These are phyloP conservation scores for Boletus fagicola DNA, from an alignment of 768 basidiomycete species.

Conservation along the genomic window DNA sequence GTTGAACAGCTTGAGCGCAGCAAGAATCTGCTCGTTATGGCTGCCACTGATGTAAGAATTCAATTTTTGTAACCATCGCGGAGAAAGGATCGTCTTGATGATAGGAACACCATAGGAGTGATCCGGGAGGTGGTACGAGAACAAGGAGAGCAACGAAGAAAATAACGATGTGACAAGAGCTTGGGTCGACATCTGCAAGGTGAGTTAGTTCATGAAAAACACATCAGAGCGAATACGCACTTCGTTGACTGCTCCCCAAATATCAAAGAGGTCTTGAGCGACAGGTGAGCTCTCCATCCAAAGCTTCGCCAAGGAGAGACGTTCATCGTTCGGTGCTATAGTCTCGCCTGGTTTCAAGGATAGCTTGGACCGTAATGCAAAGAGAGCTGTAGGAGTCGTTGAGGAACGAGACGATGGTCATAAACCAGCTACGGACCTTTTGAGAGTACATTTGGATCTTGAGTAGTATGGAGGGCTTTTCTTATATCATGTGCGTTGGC, in stretches of 20 bases:
- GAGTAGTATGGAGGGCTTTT: conserved; percentile 12
- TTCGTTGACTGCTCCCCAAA: conserved; percentile 56
- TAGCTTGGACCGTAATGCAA: conserved; percentile 54
- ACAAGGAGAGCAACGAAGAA: conserved; percentile 56
- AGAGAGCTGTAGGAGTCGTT: conserved; percentile 37
- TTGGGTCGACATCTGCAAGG: conserved; percentile 40
- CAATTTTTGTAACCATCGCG: conserved; percentile 53
- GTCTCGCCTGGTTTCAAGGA: conserved; percentile 49
- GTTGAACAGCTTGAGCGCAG: conserved; percentile 62
- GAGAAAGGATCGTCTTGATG: conserved; percentile 56
- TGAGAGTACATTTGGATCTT: conserved; percentile 16
- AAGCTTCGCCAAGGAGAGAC: conserved; percentile 54
- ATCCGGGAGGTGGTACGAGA: conserved; percentile 67
- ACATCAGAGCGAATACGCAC: conserved; percentile 36
- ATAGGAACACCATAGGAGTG: conserved; percentile 64
- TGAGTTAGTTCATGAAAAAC: not conserved
- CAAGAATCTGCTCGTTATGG: conserved; percentile 64
- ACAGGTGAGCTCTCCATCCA: conserved; percentile 62
- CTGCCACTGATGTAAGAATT: conserved; percentile 61
- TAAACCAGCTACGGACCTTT: conserved; percentile 20
- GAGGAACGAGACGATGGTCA: not conserved
- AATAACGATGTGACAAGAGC: conserved; percentile 51
- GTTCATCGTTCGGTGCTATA: conserved; percentile 54
- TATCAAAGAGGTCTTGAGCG: conserved; percentile 56
- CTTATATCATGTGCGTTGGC: conserved; percentile 24